Evolutionary conservation across 1,284 basidiomycete species (phyloP).

Genomic region (Abortiporus biennis): DNA sequence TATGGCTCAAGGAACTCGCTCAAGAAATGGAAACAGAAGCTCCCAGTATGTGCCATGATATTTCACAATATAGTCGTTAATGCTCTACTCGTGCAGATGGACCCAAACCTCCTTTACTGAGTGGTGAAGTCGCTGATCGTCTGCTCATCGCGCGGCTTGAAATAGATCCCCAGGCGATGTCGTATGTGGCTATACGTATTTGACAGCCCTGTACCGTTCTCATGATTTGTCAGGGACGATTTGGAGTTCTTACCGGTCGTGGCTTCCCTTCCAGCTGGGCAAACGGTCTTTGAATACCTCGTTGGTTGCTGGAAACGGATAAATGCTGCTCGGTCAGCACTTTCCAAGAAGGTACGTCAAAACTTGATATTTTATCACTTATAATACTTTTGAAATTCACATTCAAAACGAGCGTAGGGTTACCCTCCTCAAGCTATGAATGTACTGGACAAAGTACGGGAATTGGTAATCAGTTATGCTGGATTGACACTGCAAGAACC

Average conservation of each 20-base stretch:
- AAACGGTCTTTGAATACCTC: constrained; percentile 90
- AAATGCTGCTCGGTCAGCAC: constrained; percentile 48
- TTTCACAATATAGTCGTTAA: neutral
- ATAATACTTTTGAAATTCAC: neutral
- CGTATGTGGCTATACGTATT: constrained; percentile 39
- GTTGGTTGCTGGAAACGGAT: constrained; percentile 88
- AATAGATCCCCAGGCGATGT: constrained; percentile 69
- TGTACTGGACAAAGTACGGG: constrained; percentile 68
- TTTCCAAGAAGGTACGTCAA: constrained; percentile 53
- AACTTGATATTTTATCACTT: neutral
- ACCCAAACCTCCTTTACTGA: constrained; percentile 30
- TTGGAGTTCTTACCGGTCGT: constrained; percentile 74
- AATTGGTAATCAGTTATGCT: constrained; percentile 85
- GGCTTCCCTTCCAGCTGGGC: constrained; percentile 69
- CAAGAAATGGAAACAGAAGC: constrained; percentile 70
- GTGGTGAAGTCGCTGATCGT: constrained; percentile 63
- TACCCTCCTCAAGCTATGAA: constrained; percentile 56
- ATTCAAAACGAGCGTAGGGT: constrained; percentile 32
- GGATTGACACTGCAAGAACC: constrained; percentile 90
- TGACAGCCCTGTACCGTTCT: neutral
- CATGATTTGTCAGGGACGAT: constrained; percentile 55
- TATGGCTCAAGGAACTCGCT: constrained; percentile 80
- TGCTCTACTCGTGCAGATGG: neutral
- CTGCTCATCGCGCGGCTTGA: constrained; percentile 86
- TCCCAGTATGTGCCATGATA: constrained; percentile 35